These are phyloP conservation scores for Karstenula rhodostoma DNA, from an alignment of 2,329 filamentous ascomycete genomes.

Conservation along the genomic window DNA sequence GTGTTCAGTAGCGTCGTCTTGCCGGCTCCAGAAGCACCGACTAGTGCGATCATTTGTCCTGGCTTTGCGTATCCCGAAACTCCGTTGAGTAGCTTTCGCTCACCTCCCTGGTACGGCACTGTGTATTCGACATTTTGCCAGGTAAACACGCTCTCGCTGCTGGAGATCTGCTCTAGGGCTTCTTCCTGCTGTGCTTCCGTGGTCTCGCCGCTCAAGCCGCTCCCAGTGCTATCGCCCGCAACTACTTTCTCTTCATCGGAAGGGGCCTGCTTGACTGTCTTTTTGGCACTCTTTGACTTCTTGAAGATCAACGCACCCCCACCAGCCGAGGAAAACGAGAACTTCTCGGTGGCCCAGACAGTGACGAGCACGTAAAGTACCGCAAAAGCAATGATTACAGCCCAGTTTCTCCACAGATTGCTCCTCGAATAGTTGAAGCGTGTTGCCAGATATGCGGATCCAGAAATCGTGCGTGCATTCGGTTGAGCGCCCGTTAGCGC, in stretches of 20 bases:
- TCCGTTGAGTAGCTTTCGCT: constrained; percentile 70
- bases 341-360: constrained; percentile 71
- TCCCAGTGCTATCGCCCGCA: constrained; percentile 34
- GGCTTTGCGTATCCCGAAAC: constrained; percentile 82
- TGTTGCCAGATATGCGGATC: constrained; percentile 62
- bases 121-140: constrained; percentile 66
- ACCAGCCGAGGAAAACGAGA: constrained; percentile 68
- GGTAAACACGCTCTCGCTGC: constrained; percentile 49
- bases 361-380: constrained; percentile 78
- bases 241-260: constrained; percentile 67
- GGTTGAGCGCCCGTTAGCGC: constrained; percentile 65
- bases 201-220: constrained; percentile 29
- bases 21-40: constrained; percentile 82
- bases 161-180: constrained; percentile 46
- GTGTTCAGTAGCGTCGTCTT: constrained; percentile 87
- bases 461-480: constrained; percentile 60
- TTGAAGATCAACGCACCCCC: constrained; percentile 78
- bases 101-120: constrained; percentile 71
- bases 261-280: constrained; percentile 57
- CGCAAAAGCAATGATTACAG: constrained; percentile 77
- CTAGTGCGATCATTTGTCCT: constrained; percentile 79
- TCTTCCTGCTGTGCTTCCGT: constrained; percentile 39
- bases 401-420: constrained; percentile 77
- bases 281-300: constrained; percentile 68
- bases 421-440: constrained; percentile 65